Base-by-base conservation (phyloP, 2,329 filamentous ascomycete genomes). In the Trichoderma oligosporum region DNA sequence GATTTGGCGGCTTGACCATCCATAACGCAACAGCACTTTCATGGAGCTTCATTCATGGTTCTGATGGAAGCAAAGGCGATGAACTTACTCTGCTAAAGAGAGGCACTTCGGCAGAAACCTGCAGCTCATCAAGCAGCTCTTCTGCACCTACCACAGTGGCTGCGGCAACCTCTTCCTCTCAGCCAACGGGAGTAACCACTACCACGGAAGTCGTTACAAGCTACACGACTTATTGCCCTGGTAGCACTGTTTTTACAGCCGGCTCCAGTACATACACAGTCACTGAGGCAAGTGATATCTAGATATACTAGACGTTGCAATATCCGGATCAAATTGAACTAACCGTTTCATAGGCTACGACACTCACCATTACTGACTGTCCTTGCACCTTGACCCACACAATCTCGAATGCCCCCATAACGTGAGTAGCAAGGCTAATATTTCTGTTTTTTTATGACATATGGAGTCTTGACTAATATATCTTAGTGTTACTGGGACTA, bases 11-110 rank as follows among this genome's bases (percentile, higher is more conserved):
- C n/a, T 18, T 53, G 14, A 53, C 49, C n/a, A 9, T 53, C 25
- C 36, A 53, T 22, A 53, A 53, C 11, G 49, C 49, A 11, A 53
- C 49, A 7, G 20, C 49, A 5, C 49, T 53, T 25, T 53, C 49
- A 5, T 53, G 49, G 49, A 53, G 6, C 18, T 53, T 42, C 7
- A 18, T 53, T 5, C 49, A 44, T 16, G 49, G 49, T 18, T 44
- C 49, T 6, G 49, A 44, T 31, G 49, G 49, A 7, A 33, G 27
- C 4, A 33, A 7, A 4, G 49, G 49, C 7, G 49, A 53, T 12
- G 12, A 42, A 14, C 38, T 53, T 14, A 53, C 38, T 25, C 18
- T 53, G 6, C 24, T 53, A 25, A 53, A 53, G 49, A 16, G 20
- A 18, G 20, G 20, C 16, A 4, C 8, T 11, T 44, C 22, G 12